Base-by-base conservation (phyloP, 78 protist species). In the Guillardia theta region DNA sequence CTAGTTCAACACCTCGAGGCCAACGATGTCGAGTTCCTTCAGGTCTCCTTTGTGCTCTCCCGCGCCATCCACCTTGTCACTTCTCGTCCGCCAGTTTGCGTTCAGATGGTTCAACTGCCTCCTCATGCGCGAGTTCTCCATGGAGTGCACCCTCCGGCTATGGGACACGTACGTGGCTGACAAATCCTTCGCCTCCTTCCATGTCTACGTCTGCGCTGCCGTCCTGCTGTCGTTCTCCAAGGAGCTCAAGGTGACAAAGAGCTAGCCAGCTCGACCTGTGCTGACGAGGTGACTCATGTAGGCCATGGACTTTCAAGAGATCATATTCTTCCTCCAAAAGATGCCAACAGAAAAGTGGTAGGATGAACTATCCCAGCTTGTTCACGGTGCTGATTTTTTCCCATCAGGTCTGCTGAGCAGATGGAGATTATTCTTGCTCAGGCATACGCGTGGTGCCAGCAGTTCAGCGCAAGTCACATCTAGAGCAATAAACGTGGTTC, bases 31-130 rank as follows among this genome's bases (percentile, higher is more conserved):
- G 94, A 93, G 24, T 50, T 80, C n/a, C 3, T 64, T 0, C 80
- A 92, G 93, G 8, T 50, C 58, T 15, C 58, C 58, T 15, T 50
- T 15, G 30, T 50, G 30, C 58, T 50, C 58, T 50, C 58, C 30
- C 58, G 10, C 58, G 10, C 5, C 54, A 5, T 21, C 33, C 39
- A 5, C 36, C 93, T 62, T 10, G 5, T 62, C 47, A 3, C 18
- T 47, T 48, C 39, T 5, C 76, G 12, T 62, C 39, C 1, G 0
- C 37, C 92, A 76, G 44, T 36, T 94, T 36, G 54, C 92, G 53
- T 94, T 94, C 53, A 90, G 95, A 24, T 94, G 95, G 88, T 77
- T 94, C 92, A 94, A 94, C 48, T 94, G 95, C 46, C 76, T 94
- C 48, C 46, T 94, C 30, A 19, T 78, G 64, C 58, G 95, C 24